Evolutionary conservation across 257 asterid species (phyloP), one percentile per base, ranked within the genome.

Genomic region (Knoxia roxburghii): DNA sequence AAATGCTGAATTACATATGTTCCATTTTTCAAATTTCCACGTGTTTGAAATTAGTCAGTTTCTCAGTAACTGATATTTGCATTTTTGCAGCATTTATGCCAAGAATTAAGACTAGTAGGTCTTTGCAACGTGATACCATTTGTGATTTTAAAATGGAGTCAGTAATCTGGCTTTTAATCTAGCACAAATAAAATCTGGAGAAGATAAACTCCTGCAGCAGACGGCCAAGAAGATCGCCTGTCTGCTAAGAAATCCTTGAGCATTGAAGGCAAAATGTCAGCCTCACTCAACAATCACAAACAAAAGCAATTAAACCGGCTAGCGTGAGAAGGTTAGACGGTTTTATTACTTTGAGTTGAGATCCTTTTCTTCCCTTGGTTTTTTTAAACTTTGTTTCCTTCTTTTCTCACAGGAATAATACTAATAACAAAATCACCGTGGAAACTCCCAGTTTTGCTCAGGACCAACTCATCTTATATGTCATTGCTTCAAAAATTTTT

Each of bases 81-180:
- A 54, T 8, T 0, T 59, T 56, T 83, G 85, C 89, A 93, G 97
- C 99, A 65, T 85, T 76, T 77, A 85, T 86, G 95, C 85, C 85
- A 49, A 88, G 83, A 83, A 90, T 93, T 60, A 93, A 83, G 79
- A 78, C 87, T 58, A 69, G 64, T 61, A 90, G 99, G 82, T 63
- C 82, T 30, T 77, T 78, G 75, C 84, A 82, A 51, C 82, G 64
- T 35, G 87, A 88, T 54, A 82, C 73, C 61, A 77, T 86, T 27
- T 88, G 96, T 79, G 85, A 80, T 77, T 86, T 93, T 45, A 24
- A 23, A 64, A 77, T 74, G 83, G 63, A 58, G 30, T 52, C 27
- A 75, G 13, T 54, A 8, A 5, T n/a, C n/a, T 56, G n/a, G 13
- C 32, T 9, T 29, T 51, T 39, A 51, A 14, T 48, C 46, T 32